These are phyloP conservation scores for Penicillium waksmanii DNA, from an alignment of 495 filamentous ascomycete genomes.

Conservation along the genomic window DNA sequence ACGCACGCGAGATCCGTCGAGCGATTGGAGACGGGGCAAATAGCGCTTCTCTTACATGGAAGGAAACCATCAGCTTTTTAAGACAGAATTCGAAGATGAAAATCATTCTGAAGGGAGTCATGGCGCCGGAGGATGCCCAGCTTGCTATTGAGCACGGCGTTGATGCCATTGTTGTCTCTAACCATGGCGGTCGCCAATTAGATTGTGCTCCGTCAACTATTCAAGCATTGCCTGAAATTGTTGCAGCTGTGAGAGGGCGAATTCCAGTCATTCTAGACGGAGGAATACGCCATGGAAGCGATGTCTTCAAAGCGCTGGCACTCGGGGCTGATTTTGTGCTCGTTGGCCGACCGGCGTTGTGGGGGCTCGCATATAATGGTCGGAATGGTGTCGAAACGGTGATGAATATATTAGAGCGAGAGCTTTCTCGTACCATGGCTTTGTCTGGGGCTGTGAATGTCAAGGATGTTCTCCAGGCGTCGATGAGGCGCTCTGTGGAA, in stretches of 20 bases:
- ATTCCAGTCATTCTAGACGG: slow-evolving; percentile 22
- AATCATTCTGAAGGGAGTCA: slow-evolving; percentile 17
- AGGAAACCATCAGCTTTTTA: slow-evolving; percentile 15
- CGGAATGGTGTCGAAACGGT: slow-evolving; percentile 15
- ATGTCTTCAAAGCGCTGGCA: slow-evolving; percentile 22
- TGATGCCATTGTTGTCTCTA: slow-evolving; percentile 65
- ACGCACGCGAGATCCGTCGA: slow-evolving; percentile 7
- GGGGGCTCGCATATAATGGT: slow-evolving; percentile 19
- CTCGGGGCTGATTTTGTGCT: slow-evolving; percentile 18
- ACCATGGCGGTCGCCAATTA: slow-evolving; percentile 67
- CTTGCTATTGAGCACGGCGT: slow-evolving; percentile 56
- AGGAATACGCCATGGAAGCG: slow-evolving; percentile 19
- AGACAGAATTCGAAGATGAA: slow-evolving; percentile 14
- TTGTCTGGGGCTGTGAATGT: slow-evolving; percentile 7
- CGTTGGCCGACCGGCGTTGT: slow-evolving; percentile 16
- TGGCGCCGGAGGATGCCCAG: slow-evolving; percentile 13
- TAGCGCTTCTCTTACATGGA: slow-evolving; percentile 18
- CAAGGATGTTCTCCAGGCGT: slow-evolving; percentile 8
- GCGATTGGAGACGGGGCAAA: slow-evolving; percentile 7
- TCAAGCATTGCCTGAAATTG: slow-evolving; percentile 68
- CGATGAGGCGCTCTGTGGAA: slow-evolving; percentile 1
- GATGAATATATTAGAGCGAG: slow-evolving; percentile 18
- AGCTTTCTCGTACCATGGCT: slow-evolving; percentile 11
- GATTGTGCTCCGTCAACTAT: slow-evolving; percentile 64
- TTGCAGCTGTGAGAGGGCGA: slow-evolving; percentile 11